A percentile compares a stretch with the other conserved stretches of the same genome.
Conservation (phyloP, 495 filamentous ascomycete species). For the Collariella sp. region DNA sequence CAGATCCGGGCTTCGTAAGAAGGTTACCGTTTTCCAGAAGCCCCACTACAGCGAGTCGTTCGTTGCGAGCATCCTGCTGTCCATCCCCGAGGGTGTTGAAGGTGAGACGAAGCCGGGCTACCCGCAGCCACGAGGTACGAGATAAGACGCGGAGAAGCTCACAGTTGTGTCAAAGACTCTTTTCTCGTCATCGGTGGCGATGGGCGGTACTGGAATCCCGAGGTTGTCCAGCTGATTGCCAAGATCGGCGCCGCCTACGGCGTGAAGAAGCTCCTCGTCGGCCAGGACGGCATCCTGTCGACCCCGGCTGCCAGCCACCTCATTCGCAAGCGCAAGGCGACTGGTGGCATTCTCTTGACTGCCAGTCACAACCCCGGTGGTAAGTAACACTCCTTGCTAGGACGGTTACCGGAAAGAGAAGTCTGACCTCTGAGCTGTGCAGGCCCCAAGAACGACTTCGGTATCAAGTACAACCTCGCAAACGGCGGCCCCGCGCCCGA, state of each 20-base stretch:
- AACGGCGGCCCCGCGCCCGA: conserved; percentile 96
- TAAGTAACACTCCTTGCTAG: conserved; percentile 37
- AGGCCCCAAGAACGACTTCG: conserved; percentile 92
- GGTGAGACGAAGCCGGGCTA: conserved; percentile 18
- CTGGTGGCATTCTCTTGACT: conserved; percentile 91
- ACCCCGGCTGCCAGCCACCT: conserved; percentile 93
- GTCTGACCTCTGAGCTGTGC: neutral
- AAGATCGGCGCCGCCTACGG: conserved; percentile 96
- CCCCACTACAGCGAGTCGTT: conserved; percentile 94
- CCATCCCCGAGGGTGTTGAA: conserved; percentile 89
- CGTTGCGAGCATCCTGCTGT: conserved; percentile 82
- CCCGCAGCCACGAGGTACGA: neutral
- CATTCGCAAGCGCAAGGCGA: conserved; percentile 86
- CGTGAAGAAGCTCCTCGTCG: conserved; percentile 95
- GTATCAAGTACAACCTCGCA: conserved; percentile 97
- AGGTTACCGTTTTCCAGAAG: conserved; percentile 95
- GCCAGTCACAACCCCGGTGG: conserved; percentile 97
- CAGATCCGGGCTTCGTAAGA: conserved; percentile 96
- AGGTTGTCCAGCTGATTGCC: conserved; percentile 91
- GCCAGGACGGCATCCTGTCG: conserved; percentile 90
- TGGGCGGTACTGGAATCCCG: conserved; percentile 93
- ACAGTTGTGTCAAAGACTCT: conserved; percentile 40
- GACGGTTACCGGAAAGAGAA: neutral
- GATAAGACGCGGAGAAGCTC: neutral
- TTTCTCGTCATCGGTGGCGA: conserved; percentile 97